Evolutionary conservation across 352 stramenopile species (phyloP).

Genomic region (Phytophthora cryptogea): DNA sequence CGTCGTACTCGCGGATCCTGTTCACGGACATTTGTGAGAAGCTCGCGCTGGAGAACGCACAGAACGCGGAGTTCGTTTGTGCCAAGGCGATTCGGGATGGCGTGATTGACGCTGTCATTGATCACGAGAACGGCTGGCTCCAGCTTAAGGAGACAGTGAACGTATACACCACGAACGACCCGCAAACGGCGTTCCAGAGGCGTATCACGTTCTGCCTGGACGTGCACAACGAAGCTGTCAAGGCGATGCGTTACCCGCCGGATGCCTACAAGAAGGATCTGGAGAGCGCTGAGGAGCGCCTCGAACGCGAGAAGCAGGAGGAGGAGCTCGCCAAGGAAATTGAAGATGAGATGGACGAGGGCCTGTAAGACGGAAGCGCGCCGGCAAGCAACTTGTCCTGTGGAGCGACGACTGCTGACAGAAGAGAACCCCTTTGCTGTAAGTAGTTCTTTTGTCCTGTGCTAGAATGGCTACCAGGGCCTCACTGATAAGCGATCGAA

Average conservation of each 20-base stretch:
- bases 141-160: slow-evolving; percentile 89
- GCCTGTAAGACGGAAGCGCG: slow-evolving; percentile 41
- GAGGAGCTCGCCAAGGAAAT: slow-evolving; percentile 97
- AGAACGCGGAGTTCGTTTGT: slow-evolving; percentile 97
- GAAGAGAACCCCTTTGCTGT: background rate
- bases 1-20: slow-evolving; percentile 93
- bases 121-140: slow-evolving; percentile 95
- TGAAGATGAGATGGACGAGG: slow-evolving; percentile 97
- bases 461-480: too few species aligned
- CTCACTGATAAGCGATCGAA: slow-evolving; percentile 12
- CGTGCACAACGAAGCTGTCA: slow-evolving; percentile 98
- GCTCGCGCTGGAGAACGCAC: slow-evolving; percentile 91
- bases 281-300: slow-evolving; percentile 90
- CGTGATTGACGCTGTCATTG: slow-evolving; percentile 98
- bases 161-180: slow-evolving; percentile 94
- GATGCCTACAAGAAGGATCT: slow-evolving; percentile 98
- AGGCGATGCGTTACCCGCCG: slow-evolving; percentile 97
- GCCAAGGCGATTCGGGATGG: slow-evolving; percentile 98
- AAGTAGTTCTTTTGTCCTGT: slow-evolving; percentile 6
- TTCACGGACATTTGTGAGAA: slow-evolving; percentile 94
- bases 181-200: slow-evolving; percentile 95
- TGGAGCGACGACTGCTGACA: slow-evolving; percentile 7
- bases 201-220: slow-evolving; percentile 98
- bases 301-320: slow-evolving; percentile 93
- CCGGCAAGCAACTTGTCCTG: background rate